These are phyloP conservation scores for Leccinum rimulosum DNA, from an alignment of 768 basidiomycete genomes.

Conservation along the genomic window DNA sequence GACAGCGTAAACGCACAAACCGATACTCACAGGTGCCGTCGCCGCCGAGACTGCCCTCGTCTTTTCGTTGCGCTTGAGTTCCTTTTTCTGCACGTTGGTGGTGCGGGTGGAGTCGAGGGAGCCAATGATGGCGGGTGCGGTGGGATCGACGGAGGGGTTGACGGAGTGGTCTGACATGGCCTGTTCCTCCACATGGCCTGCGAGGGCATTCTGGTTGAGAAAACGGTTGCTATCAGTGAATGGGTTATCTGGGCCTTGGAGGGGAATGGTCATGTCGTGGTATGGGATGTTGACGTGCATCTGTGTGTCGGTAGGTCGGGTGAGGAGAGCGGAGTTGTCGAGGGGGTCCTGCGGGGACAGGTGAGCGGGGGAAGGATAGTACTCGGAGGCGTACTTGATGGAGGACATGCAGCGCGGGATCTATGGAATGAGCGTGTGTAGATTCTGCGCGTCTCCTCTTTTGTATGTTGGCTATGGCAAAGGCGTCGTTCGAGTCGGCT, in stretches of 20 bases:
- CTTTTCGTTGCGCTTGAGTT: conserved; percentile 83
- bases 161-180: conserved; percentile 92
- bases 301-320: conserved; percentile 92
- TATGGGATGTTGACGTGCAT: conserved; percentile 97
- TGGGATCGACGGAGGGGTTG: conserved; percentile 88
- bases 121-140: conserved; percentile 72
- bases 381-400: conserved; percentile 54
- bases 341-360: conserved; percentile 64
- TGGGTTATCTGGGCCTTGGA: conserved; percentile 90
- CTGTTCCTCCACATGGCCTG: conserved; percentile 97
- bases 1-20: too few species aligned
- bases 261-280: conserved; percentile 80
- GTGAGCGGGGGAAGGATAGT: neutral
- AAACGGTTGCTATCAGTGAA: conserved; percentile 82
- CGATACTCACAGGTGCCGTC: conserved; percentile 88
- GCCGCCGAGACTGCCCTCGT: conserved; percentile 80
- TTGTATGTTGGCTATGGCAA: conserved; percentile 57
- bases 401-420: conserved; percentile 87
- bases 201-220: conserved; percentile 90
- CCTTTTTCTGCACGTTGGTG: conserved; percentile 61
- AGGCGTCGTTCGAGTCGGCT: conserved; percentile 50
- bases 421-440: conserved; percentile 32
- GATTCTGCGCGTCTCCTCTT: conserved; percentile 47
- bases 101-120: conserved; percentile 70
- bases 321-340: conserved; percentile 77